Conservation (phyloP, 805 yeast species). For the Ogataea neopini region DNA sequence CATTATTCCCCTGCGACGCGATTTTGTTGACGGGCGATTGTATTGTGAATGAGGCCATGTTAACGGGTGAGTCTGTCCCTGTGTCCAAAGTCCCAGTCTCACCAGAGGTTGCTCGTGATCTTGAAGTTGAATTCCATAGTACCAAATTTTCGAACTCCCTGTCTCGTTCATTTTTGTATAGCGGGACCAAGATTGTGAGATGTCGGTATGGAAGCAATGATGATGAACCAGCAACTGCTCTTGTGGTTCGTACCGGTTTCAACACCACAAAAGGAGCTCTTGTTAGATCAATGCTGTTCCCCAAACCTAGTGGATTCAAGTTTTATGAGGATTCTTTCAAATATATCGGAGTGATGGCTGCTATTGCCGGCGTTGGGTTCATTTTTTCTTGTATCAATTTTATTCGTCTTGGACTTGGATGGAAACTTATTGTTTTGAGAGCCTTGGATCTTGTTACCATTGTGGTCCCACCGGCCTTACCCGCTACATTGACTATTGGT, state of each 20-base stretch:
- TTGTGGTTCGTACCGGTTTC: conserved; percentile 89
- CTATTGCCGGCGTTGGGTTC: conserved; percentile 84
- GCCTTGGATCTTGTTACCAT: conserved; percentile 94
- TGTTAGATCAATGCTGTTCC: conserved; percentile 93
- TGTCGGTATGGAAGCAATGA: conserved; percentile 61
- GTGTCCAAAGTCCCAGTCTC: conserved; percentile 77
- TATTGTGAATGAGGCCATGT: conserved; percentile 95
- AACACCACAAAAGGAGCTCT: conserved; percentile 94
- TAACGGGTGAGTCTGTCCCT: conserved; percentile 98
- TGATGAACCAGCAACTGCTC: conserved; percentile 79
- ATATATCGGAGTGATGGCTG: conserved; percentile 92
- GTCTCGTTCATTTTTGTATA: conserved; percentile 75
- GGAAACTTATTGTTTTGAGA: conserved; percentile 71
- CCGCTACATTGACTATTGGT: conserved; percentile 96
- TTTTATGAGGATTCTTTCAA: conserved; percentile 93
- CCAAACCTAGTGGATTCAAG: conserved; percentile 90
- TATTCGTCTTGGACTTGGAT: conserved; percentile 70
- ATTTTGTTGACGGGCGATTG: conserved; percentile 87
- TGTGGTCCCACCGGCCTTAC: conserved; percentile 98
- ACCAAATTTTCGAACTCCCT: conserved; percentile 62
- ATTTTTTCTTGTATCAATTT: conserved; percentile 81
- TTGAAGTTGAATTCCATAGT: conserved; percentile 56
- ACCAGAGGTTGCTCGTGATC: conserved; percentile 55
- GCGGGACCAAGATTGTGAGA: conserved; percentile 87
- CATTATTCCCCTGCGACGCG: conserved; percentile 84